A percentile compares a stretch with the other conserved stretches of the same genome.
These are phyloP conservation scores for Annulohypoxylon moriforme DNA, from an alignment of 495 filamentous ascomycete species.

Conservation along the genomic window DNA sequence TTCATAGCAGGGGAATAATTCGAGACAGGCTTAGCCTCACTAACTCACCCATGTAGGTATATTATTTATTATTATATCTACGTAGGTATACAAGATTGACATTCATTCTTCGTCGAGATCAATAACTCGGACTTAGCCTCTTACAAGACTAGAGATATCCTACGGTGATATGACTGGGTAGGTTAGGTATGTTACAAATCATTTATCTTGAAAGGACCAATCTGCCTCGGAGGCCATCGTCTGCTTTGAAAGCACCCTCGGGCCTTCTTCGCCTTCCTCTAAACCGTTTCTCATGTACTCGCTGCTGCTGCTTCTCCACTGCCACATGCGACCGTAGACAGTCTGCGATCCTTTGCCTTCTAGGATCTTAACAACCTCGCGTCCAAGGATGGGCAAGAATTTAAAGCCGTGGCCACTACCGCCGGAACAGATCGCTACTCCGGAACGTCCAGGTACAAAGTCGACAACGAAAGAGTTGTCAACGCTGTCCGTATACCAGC, in stretches of 20 bases:
- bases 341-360: slow-evolving; percentile 44
- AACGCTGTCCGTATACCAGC: slow-evolving; percentile 78
- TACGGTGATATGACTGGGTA: too few relatives aligned
- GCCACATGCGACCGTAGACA: slow-evolving; percentile 49
- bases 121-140: too few relatives aligned
- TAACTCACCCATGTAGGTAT: too few relatives aligned
- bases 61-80: too few relatives aligned
- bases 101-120: too few relatives aligned
- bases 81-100: too few relatives aligned
- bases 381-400: slow-evolving; percentile 82
- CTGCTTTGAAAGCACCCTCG: slow-evolving; percentile 46
- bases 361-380: slow-evolving; percentile 68
- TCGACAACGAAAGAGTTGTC: slow-evolving; percentile 73
- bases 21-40: too few relatives aligned
- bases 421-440: slow-evolving; percentile 78
- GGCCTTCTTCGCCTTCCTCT: slow-evolving; percentile 51
- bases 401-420: slow-evolving; percentile 84
- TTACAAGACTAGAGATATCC: background rate
- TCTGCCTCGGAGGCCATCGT: slow-evolving; percentile 47
- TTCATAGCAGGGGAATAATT: too few relatives aligned
- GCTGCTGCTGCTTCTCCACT: slow-evolving; percentile 34
- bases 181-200: background rate
- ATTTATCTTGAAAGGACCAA: slow-evolving; percentile 36
- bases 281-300: slow-evolving; percentile 45
- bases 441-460: slow-evolving; percentile 68